Evolutionary conservation across 2,329 filamentous ascomycete genomes (phyloP), one percentile per base, ranked within the genome.

Genomic region (Tetracladium maxilliforme): DNA sequence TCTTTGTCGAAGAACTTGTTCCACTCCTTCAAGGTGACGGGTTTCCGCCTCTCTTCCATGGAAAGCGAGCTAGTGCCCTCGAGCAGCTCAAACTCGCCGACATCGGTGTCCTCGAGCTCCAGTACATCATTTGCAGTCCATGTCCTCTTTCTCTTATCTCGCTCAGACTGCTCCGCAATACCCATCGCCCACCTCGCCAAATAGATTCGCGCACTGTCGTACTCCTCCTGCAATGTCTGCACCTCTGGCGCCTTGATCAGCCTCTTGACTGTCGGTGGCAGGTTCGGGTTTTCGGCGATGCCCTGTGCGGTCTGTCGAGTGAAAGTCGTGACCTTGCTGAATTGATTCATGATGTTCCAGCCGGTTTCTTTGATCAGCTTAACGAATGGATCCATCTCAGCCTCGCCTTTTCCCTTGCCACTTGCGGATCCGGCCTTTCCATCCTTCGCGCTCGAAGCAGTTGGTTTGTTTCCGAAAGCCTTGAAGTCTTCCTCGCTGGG

Each of bases 141-240:
- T 43, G 93, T 86, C 23, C 86, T 64, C 48, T 86, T 78, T 25
- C 73, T 80, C 14, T 77, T 63, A 40, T 98, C 90, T 19, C 73
- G 65, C 43, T 98, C 90, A 40, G 86, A 87, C 54, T 98, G 90
- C 48, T 98, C 92, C 0, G 90, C 86, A 35, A 98, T 93, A 6
- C 84, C 84, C 90, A 98, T 95, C 3, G 90, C 90, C 90, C 90
- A 98, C 34, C 90, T 67, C 13, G 90, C 90, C 19, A 98, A 63
- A 44, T 98, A 98, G 31, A 98, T 64, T 35, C 90, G 70, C 4
- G 92, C 90, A 41, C 84, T 93, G 56, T 98, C 92, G 40, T 94
- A 98, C 45, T 98, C 92, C 31, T 95, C 86, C 44, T 94, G 86
- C 13, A 98, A 50, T 0, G 81, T 94, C 54, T 94, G 86, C 0